phyloP scores from a whole-genome alignment of 2,329 filamentous ascomycete species.

The Cladophialophora bantiana region DNA sequence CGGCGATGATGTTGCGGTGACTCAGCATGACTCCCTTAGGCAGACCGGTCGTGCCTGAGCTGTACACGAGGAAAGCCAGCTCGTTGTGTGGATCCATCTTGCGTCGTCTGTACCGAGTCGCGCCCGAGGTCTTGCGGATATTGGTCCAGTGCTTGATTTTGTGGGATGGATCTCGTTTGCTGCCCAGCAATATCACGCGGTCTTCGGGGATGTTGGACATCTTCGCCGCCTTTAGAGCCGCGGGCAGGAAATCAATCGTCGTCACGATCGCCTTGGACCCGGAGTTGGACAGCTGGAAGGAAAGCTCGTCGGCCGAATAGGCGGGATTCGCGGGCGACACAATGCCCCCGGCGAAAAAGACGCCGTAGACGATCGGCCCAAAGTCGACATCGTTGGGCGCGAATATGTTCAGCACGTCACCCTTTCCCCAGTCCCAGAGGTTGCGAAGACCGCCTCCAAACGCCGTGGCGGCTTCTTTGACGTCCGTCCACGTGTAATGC shows the following conservation, averaged over 20 bases:
- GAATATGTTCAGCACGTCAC: slow-evolving; percentile 83
- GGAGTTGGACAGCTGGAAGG: slow-evolving; percentile 81
- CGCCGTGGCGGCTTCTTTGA: slow-evolving; percentile 69
- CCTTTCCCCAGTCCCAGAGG: slow-evolving; percentile 78
- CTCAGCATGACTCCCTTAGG: slow-evolving; percentile 91
- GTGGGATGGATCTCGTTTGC: slow-evolving; percentile 65
- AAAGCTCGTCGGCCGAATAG: slow-evolving; percentile 83
- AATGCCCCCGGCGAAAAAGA: slow-evolving; percentile 82
- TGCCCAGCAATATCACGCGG: slow-evolving; percentile 80
- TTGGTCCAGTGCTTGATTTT: slow-evolving; percentile 75
- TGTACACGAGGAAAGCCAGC: slow-evolving; percentile 85
- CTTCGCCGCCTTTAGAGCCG: slow-evolving; percentile 72
- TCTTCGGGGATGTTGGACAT: slow-evolving; percentile 74
- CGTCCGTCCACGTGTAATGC: slow-evolving; percentile 74
- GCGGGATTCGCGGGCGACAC: slow-evolving; percentile 84
- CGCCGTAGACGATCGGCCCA: slow-evolving; percentile 76
- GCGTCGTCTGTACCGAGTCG: slow-evolving; percentile 65
- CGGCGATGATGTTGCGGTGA: slow-evolving; percentile 82
- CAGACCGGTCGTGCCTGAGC: slow-evolving; percentile 85
- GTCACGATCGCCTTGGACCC: slow-evolving; percentile 78
- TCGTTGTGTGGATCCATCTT: slow-evolving; percentile 74
- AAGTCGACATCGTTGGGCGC: slow-evolving; percentile 88
- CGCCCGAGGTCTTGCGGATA: slow-evolving; percentile 70
- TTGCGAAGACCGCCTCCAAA: slow-evolving; percentile 82
- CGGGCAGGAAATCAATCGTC: slow-evolving; percentile 69